Conservation (phyloP, 768 basidiomycete genomes). For the Russula griseocarnosa region DNA sequence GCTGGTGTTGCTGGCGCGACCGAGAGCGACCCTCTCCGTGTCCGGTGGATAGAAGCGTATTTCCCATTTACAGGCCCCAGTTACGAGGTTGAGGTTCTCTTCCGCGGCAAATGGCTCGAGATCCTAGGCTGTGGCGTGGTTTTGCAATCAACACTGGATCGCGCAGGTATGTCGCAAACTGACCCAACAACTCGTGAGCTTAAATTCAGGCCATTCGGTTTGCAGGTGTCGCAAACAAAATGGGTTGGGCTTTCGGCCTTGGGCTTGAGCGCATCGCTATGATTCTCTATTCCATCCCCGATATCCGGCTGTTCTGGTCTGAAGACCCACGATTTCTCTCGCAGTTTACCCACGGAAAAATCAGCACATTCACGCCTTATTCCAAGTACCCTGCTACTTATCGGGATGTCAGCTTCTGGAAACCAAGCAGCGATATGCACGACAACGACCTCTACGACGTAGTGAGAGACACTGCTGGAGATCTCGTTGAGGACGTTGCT, state of each 20-base stretch:
- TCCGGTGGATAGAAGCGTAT: conserved; percentile 96
- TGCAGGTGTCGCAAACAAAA: conserved; percentile 71
- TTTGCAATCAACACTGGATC: conserved; percentile 80
- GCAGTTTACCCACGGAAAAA: conserved; percentile 75
- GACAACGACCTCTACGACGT: conserved; percentile 98
- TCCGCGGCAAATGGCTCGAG: conserved; percentile 94
- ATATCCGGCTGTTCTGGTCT: conserved; percentile 98
- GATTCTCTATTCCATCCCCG: conserved; percentile 94
- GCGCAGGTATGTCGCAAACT: conserved; percentile 59
- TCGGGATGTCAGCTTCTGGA: conserved; percentile 97
- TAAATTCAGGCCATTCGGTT: background rate
- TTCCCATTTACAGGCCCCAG: conserved; percentile 98
- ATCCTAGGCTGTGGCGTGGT: conserved; percentile 93
- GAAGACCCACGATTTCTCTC: conserved; percentile 78
- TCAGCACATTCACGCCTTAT: conserved; percentile 83
- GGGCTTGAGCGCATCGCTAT: conserved; percentile 97
- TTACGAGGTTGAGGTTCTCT: conserved; percentile 97
- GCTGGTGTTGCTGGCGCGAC: conserved; percentile 51
- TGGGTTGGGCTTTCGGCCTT: conserved; percentile 97
- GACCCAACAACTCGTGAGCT: background rate
- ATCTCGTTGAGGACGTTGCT: conserved; percentile 86
- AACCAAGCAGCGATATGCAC: conserved; percentile 57
- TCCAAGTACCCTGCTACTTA: conserved; percentile 90
- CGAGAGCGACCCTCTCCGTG: conserved; percentile 67
- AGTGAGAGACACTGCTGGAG: conserved; percentile 88